phyloP scores from a whole-genome alignment of 2,329 filamentous ascomycete species.

The Immersiporthe knoxdaviesiana region DNA sequence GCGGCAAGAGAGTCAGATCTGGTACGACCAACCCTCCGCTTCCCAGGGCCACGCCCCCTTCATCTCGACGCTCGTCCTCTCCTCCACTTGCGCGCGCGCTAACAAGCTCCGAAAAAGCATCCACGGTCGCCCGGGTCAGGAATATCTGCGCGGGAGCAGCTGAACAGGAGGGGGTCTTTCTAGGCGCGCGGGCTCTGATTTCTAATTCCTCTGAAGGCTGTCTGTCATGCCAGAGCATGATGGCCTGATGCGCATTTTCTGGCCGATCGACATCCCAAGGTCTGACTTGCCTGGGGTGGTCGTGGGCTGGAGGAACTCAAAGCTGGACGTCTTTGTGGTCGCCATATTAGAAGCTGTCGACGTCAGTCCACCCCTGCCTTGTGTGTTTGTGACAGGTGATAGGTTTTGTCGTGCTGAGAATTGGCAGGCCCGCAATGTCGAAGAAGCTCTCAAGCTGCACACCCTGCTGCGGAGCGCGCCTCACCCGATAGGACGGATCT shows the following conservation, averaged over 20 bases:
- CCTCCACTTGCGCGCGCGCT: constrained; percentile 31
- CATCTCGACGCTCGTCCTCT: constrained; percentile 15
- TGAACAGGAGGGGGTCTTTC: constrained; percentile 92
- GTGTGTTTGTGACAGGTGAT: constrained; percentile 10
- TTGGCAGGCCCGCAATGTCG: constrained; percentile 72
- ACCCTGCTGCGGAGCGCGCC: constrained; percentile 82
- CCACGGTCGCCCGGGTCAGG: constrained; percentile 76
- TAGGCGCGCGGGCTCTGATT: constrained; percentile 49
- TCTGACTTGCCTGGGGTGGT: constrained; percentile 80
- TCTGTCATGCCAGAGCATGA: constrained; percentile 71
- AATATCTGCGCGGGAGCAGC: constrained; percentile 92
- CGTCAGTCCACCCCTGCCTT: constrained; percentile 53
- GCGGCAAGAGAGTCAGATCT: constrained; percentile 78
- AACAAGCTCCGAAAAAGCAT: constrained; percentile 65
- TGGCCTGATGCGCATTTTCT: constrained; percentile 98
- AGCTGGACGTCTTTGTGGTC: constrained; percentile 86
- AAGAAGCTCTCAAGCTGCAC: constrained; percentile 82
- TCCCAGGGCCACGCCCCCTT: constrained; percentile 23
- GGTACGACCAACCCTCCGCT: constrained; percentile 57
- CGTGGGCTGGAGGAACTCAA: constrained; percentile 94
- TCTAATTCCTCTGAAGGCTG: constrained; percentile 38
- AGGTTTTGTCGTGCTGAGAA: constrained; percentile 36
- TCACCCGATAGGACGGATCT: constrained; percentile 79
- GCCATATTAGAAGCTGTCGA: constrained; percentile 89
- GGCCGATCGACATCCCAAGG: constrained; percentile 83